Conservation (phyloP, 306 rosid genomes). For the Cyclanthera cordifolia region DNA sequence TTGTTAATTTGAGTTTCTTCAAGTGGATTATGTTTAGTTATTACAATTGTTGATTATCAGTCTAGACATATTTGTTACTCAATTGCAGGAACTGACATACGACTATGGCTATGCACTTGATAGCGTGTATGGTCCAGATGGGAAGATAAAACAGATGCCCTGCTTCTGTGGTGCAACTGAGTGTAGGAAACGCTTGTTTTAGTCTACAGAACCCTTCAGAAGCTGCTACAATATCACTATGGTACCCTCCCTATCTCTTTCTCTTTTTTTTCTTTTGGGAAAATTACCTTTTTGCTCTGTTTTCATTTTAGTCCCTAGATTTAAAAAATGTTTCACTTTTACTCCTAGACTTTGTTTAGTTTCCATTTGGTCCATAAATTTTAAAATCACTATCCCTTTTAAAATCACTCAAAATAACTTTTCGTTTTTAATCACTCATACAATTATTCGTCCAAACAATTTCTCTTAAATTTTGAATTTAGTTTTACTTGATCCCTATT, state of each 20-base stretch:
- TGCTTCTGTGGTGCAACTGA: constrained; percentile 86
- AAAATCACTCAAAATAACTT: too few relatives aligned
- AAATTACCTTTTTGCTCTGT: too few relatives aligned
- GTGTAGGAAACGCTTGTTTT: constrained; percentile 68
- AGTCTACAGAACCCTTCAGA: not conserved
- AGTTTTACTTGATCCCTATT: too few relatives aligned
- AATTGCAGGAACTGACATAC: constrained; percentile 69
- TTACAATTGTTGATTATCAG: not conserved
- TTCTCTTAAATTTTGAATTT: too few relatives aligned
- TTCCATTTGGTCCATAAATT: too few relatives aligned
- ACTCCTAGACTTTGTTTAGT: too few relatives aligned
- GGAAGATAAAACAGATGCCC: constrained; percentile 59
- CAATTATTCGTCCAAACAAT: too few relatives aligned
- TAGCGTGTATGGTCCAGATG: constrained; percentile 66
- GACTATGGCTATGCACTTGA: constrained; percentile 91
- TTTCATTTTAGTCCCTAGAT: too few relatives aligned
- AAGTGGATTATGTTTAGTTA: not conserved
- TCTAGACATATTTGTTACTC: not conserved
- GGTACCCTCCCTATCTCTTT: not conserved
- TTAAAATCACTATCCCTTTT: too few relatives aligned
- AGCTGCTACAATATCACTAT: not conserved
- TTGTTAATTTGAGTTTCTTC: not conserved
- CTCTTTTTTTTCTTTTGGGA: too few relatives aligned
- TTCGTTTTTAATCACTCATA: too few relatives aligned
- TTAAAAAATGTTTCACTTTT: too few relatives aligned